Percentiles rank a stretch among this genome's conserved stretches.
phyloP scores from a whole-genome alignment of 495 filamentous ascomycete genomes.

The Astrothelium macrocarpum region DNA sequence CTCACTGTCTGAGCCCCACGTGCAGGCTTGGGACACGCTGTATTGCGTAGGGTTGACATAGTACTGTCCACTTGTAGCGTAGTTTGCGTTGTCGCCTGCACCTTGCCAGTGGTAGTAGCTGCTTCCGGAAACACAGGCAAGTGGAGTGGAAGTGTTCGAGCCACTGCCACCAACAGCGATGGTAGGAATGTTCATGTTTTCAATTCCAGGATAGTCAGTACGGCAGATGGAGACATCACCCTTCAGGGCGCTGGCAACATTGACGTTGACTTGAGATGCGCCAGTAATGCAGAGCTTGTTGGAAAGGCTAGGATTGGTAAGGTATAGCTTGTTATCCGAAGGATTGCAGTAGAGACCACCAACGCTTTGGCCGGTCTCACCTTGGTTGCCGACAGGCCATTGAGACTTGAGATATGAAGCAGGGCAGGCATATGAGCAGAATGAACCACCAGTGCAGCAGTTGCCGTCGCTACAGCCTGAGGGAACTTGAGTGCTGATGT shows the following conservation, averaged over 20 bases:
- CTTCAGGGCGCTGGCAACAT: slow-evolving; percentile 61
- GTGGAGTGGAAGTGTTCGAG: slow-evolving; percentile 31
- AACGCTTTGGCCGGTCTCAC: slow-evolving; percentile 71
- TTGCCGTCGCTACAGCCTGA: slow-evolving; percentile 39
- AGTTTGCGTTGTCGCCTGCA: slow-evolving; percentile 25
- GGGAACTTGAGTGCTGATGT: slow-evolving; percentile 46
- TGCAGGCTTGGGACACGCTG: slow-evolving; percentile 58
- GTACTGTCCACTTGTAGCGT: slow-evolving; percentile 79
- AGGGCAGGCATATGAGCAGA: slow-evolving; percentile 94
- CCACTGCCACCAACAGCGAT: slow-evolving; percentile 43
- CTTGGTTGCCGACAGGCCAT: slow-evolving; percentile 70
- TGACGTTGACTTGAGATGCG: slow-evolving; percentile 48
- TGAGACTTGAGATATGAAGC: slow-evolving; percentile 86
- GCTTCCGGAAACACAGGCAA: slow-evolving; percentile 64
- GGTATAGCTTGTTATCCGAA: slow-evolving; percentile 57
- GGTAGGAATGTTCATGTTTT: slow-evolving; percentile 74
- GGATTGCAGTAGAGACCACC: slow-evolving; percentile 76
- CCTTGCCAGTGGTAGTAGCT: slow-evolving; percentile 71
- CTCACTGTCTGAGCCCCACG: slow-evolving; percentile 52
- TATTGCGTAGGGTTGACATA: slow-evolving; percentile 82
- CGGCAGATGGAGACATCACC: slow-evolving; percentile 69
- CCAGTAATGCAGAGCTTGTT: slow-evolving; percentile 70
- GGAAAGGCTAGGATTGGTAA: slow-evolving; percentile 55
- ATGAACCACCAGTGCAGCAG: slow-evolving; percentile 49
- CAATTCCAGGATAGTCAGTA: slow-evolving; percentile 89